Evolutionary conservation across 164 flowering plant genomes (phyloP), one percentile per base, ranked within the genome.

Genomic region (Annona cherimola): DNA sequence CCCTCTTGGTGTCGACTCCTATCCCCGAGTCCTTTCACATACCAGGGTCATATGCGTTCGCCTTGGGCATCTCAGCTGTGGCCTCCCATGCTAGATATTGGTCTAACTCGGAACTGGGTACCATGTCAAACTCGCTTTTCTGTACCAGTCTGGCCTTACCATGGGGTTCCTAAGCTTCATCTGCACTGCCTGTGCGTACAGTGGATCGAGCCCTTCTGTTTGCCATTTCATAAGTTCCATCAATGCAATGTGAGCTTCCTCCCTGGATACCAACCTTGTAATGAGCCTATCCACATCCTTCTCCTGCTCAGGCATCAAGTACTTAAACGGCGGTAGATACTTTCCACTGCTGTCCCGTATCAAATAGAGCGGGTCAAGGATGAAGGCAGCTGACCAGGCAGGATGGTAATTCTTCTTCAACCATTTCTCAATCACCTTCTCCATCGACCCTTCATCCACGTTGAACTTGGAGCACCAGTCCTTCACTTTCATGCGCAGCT

Each of bases 181-280:
- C 72, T 96, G 98, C 9, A 96, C 99, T n/a, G 99, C 99, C 68
- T 85, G 90, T 0, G 99, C 99, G 73, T 96, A 96, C 0, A 92
- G 90, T 0, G 97, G 98, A 73, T 96, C 98, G 19, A 96, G 91
- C 64, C 99, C 99, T 78, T 91, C 96, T 18, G 98, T 86, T 75
- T 98, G 86, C 99, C 99, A 96, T 75, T 92, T 96, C 99, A 96
- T 96, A 42, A 96, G 91, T 81, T 96, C 99, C 97, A 91, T 93
- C 45, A 96, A n/a, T 2, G 86, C 99, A 79, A 96, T 86, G 71
- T 90, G 98, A 11, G 97, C 98, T 70, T 96, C 98, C 46, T 96
- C 99, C 75, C 90, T 83, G 0, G 97, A 87, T 4, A 96, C 99
- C 61, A 96, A 82, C 80, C 99, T 68, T 1, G 98, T 96, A 40